A percentile compares a stretch with the other conserved stretches of the same genome.
These are phyloP conservation scores for Colletotrichum sp. DNA, from an alignment of 2,329 filamentous ascomycete species.

Conservation along the genomic window DNA sequence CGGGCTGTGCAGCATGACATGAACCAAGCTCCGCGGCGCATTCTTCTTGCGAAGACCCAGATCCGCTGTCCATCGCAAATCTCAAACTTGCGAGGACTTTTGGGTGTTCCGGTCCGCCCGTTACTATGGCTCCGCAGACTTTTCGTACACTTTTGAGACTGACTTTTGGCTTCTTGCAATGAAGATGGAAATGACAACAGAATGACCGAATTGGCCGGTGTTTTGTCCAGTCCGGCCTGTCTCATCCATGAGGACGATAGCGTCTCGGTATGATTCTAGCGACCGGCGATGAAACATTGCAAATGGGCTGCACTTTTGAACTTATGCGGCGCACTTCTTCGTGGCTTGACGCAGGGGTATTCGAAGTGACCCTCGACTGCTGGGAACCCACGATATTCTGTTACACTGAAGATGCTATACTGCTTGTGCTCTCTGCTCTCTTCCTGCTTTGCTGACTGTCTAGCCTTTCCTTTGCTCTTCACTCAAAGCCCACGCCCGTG, in stretches of 20 bases:
- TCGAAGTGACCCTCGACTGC: neutral
- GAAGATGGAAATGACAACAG: rapidly evolving
- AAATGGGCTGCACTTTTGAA: rapidly evolving
- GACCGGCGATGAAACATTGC: rapidly evolving
- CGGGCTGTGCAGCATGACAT: neutral
- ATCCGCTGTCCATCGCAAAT: neutral
- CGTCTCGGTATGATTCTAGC: neutral
- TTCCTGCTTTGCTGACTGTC: neutral
- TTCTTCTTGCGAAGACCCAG: neutral
- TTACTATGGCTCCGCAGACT: rapidly evolving
- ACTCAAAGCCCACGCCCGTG: neutral
- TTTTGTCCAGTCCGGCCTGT: rapidly evolving
- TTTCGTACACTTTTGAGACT: neutral
- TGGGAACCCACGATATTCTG: neutral
- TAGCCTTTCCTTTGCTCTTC: neutral
- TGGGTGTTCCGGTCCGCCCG: rapidly evolving
- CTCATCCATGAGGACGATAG: neutral
- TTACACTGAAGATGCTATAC: neutral
- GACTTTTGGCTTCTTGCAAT: neutral
- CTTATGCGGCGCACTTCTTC: rapidly evolving
- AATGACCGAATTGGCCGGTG: neutral
- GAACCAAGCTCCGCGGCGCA: neutral
- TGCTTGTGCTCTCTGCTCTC: neutral
- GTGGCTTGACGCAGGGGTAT: neutral
- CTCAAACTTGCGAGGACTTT: rapidly evolving